Percentiles rank a stretch among this genome's conserved stretches.
Evolutionary conservation across 1,139 yeast species (phyloP).

Genomic region (Sugiyamaella neomexicana): DNA sequence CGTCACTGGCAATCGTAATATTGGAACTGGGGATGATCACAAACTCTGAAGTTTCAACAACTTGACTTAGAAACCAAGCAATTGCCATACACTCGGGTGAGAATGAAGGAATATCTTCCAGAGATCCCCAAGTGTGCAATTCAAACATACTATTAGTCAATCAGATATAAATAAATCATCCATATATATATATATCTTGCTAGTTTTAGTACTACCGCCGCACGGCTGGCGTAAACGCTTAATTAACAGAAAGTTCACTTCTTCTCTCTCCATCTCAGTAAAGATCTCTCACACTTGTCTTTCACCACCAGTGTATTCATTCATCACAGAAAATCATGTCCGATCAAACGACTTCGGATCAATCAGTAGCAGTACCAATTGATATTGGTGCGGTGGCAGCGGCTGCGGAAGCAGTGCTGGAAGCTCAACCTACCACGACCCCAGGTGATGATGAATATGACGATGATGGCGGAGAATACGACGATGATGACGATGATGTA

Average conservation of each 20-base stretch:
- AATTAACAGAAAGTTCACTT: background rate
- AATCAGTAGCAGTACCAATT: background rate
- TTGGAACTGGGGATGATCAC: conserved; percentile 57
- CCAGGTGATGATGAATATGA: background rate
- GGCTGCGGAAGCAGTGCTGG: conserved; percentile 2
- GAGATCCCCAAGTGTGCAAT: conserved; percentile 61
- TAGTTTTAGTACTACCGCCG: background rate
- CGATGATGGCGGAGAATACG: conserved; percentile 3
- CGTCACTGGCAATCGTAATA: conserved; percentile 52
- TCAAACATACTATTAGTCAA: conserved; percentile 39
- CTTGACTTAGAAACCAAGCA: conserved; percentile 39
- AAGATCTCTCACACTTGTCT: background rate
- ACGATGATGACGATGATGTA: conserved; percentile 5
- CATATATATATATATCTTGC: too few species aligned
- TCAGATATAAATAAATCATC: background rate
- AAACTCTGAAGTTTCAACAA: conserved; percentile 31
- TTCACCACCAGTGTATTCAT: background rate
- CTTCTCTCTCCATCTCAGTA: background rate
- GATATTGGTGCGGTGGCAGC: conserved; percentile 14
- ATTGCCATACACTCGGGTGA: conserved; percentile 50
- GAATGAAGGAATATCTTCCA: conserved; percentile 37
- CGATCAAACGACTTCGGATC: background rate
- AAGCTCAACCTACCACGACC: conserved; percentile 7
- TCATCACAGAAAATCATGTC: background rate
- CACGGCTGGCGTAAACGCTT: conserved; percentile 4